These are phyloP conservation scores for Phytophthora palmivora DNA, from an alignment of 352 stramenopile genomes.

Conservation along the genomic window DNA sequence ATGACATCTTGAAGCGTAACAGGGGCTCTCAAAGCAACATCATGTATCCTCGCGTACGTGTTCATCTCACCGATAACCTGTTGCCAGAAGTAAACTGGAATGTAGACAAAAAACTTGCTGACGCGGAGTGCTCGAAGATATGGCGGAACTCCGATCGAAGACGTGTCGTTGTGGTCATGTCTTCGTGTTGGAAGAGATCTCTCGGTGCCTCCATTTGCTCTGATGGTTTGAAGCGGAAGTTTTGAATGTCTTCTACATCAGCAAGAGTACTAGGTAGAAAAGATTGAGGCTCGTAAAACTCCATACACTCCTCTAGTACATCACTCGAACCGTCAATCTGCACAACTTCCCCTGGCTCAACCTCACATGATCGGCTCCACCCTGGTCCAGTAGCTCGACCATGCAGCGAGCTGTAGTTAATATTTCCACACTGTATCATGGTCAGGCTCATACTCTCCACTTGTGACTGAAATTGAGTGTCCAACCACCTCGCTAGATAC, in stretches of 20 bases:
- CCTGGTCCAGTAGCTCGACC: neutral
- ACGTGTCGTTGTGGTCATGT: too few species aligned
- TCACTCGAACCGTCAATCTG: too few species aligned
- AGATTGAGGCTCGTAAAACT: neutral
- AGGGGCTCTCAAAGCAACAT: neutral
- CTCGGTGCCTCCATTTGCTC: too few species aligned
- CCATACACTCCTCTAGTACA: slow-evolving; percentile 7
- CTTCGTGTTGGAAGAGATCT: too few species aligned
- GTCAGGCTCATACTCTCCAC: slow-evolving; percentile 3
- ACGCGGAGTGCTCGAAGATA: too few species aligned
- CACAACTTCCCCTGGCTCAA: neutral
- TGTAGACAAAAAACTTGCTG: too few species aligned
- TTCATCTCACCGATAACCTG: too few species aligned
- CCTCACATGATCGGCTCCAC: neutral
- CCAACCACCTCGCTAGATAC: slow-evolving; percentile 3
- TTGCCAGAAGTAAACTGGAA: too few species aligned
- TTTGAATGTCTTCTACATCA: slow-evolving; percentile 12
- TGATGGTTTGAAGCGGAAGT: too few species aligned
- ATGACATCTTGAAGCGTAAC: slow-evolving; percentile 35
- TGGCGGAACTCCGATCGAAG: too few species aligned
- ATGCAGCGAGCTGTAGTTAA: slow-evolving; percentile 10
- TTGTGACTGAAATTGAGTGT: too few species aligned
- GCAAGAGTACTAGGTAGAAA: neutral
- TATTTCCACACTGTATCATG: slow-evolving; percentile 7
- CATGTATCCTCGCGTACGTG: too few species aligned